Evolutionary conservation across 2,329 filamentous ascomycete genomes (phyloP).

Genomic region (Boeremia lycopersici): DNA sequence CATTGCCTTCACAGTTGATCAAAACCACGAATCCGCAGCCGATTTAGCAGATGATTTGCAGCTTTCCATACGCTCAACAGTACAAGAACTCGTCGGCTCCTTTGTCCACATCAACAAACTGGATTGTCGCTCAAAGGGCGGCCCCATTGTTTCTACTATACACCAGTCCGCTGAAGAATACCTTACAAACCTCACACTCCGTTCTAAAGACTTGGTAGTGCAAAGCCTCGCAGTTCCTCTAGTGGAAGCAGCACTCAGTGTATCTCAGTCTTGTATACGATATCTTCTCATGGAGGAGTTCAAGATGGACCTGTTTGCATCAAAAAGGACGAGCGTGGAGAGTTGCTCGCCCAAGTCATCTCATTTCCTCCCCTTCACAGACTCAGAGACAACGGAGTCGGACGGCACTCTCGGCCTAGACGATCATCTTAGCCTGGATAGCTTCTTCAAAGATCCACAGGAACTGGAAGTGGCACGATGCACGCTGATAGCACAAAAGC

Average conservation of each 20-base stretch:
- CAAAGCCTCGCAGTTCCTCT: not conserved
- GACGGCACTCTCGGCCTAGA: not conserved
- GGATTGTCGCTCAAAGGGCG: not conserved
- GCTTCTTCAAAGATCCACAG: not conserved
- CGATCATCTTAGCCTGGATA: not conserved
- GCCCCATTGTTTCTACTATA: not conserved
- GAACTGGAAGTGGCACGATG: not conserved
- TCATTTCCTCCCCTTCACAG: not conserved
- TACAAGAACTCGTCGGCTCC: not conserved
- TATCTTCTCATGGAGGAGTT: not conserved
- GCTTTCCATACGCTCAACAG: not conserved
- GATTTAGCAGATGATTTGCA: not conserved
- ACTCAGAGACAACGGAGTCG: not conserved
- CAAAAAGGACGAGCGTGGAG: not conserved
- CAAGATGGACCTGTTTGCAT: not conserved
- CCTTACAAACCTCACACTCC: not conserved
- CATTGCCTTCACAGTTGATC: not conserved
- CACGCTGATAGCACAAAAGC: not conserved
- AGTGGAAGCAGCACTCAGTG: not conserved
- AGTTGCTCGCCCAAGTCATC: not conserved
- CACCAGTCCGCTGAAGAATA: not conserved
- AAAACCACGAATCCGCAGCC: not conserved
- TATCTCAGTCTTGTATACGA: not conserved
- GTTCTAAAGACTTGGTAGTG: not conserved
- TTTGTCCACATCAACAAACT: not conserved